These are phyloP conservation scores for Amaranthus palmeri DNA, from an alignment of 148 eudicot genomes.

Conservation along the genomic window DNA sequence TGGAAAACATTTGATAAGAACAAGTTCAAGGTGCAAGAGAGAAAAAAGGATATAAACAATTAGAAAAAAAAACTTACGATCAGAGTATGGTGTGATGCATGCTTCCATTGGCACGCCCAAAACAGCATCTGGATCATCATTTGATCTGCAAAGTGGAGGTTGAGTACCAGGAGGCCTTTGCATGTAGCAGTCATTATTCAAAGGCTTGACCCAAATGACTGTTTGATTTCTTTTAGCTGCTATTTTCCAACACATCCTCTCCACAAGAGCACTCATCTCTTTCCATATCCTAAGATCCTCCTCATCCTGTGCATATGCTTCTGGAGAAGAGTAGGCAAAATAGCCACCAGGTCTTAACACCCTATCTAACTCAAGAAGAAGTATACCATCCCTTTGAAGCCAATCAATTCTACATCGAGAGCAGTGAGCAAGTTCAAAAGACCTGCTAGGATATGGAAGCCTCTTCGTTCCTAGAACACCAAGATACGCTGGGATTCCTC, in stretches of 20 bases:
- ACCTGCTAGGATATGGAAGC: slow-evolving; percentile 96
- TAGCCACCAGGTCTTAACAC: slow-evolving; percentile 94
- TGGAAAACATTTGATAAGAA: not conserved
- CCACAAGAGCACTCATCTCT: slow-evolving; percentile 95
- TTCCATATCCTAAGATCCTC: slow-evolving; percentile 96
- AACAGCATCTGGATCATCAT: slow-evolving; percentile 89
- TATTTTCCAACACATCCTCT: slow-evolving; percentile 97
- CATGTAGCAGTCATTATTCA: slow-evolving; percentile 87
- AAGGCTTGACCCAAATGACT: slow-evolving; percentile 92
- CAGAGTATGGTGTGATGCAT: slow-evolving; percentile 90
- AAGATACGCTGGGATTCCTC: slow-evolving; percentile 98
- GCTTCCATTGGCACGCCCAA: slow-evolving; percentile 86
- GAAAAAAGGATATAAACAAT: not conserved
- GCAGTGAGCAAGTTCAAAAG: slow-evolving; percentile 97
- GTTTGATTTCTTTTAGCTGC: slow-evolving; percentile 92
- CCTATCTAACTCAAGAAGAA: slow-evolving; percentile 92
- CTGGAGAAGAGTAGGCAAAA: slow-evolving; percentile 98
- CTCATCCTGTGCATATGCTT: slow-evolving; percentile 99
- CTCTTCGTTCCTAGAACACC: slow-evolving; percentile 99
- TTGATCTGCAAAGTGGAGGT: slow-evolving; percentile 85
- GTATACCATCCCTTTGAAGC: slow-evolving; percentile 99
- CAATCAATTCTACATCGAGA: slow-evolving; percentile 99
- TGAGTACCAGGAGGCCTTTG: slow-evolving; percentile 79
- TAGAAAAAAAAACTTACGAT: slow-evolving; percentile 57
- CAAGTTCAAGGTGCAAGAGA: not conserved